phyloP scores from a whole-genome alignment of 164 flowering plant genomes.

The Akebia trifoliata region DNA sequence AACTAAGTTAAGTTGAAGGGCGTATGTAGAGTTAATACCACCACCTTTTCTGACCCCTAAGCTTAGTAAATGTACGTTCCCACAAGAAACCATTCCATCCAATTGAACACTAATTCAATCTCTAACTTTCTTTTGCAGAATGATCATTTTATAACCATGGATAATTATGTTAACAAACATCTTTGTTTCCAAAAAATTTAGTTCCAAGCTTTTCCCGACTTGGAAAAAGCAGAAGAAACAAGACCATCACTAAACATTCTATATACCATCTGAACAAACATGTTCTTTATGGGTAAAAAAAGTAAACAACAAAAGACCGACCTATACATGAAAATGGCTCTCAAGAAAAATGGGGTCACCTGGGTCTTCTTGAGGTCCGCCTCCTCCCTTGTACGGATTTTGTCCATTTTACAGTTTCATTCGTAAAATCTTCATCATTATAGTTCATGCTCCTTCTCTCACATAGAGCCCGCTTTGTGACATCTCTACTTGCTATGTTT shows the following conservation, averaged over 20 bases:
- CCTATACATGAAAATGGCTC: neutral
- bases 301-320: no score
- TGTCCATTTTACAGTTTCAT: constrained; percentile 11
- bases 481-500: constrained; percentile 1
- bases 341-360: neutral
- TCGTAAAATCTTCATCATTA: constrained; percentile 2
- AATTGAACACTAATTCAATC: no score
- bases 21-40: no score
- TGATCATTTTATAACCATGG: neutral
- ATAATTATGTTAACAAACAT: neutral
- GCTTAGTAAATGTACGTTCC: no score
- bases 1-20: no score
- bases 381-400: constrained; percentile 11
- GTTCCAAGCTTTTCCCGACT: neutral
- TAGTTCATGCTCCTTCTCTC: constrained; percentile 1
- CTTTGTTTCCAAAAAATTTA: neutral
- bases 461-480: constrained; percentile 8
- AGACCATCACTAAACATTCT: neutral
- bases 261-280: neutral
- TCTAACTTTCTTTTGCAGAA: no score
- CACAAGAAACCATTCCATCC: no score
- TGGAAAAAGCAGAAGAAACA: neutral
- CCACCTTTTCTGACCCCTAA: no score
- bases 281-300: neutral
- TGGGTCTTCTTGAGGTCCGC: constrained; percentile 14